Conservation (phyloP, 129 eudicot genomes). For the Artemisia tridentata region DNA sequence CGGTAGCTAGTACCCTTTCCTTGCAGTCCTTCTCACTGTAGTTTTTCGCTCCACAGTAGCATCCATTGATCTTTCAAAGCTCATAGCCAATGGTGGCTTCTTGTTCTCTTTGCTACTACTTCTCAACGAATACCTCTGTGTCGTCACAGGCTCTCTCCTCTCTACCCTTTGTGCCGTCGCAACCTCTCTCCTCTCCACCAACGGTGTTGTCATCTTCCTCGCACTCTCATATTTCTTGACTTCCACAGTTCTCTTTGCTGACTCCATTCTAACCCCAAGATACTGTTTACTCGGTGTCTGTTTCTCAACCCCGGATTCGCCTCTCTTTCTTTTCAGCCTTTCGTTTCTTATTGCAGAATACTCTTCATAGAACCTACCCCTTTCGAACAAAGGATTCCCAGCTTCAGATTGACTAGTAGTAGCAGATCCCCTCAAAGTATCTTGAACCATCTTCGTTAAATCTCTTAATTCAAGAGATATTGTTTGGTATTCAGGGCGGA, state of each 20-base stretch:
- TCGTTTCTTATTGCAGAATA: conserved; percentile 76
- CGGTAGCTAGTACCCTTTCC: conserved; percentile 27
- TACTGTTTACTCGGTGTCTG: conserved; percentile 38
- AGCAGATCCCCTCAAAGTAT: conserved; percentile 31
- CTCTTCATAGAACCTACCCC: conserved; percentile 77
- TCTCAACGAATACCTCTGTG: conserved; percentile 62
- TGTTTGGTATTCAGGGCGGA: conserved; percentile 60
- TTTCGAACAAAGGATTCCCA: conserved; percentile 54
- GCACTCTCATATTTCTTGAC: conserved; percentile 43
- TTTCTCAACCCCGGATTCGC: conserved; percentile 47
- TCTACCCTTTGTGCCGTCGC: background rate
- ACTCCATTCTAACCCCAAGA: conserved; percentile 73
- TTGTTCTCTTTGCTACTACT: conserved; percentile 64
- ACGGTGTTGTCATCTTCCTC: conserved; percentile 50
- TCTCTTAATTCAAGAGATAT: conserved; percentile 66
- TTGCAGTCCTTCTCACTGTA: conserved; percentile 44
- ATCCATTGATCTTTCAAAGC: conserved; percentile 31
- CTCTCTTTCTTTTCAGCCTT: conserved; percentile 67
- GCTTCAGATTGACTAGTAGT: conserved; percentile 10
- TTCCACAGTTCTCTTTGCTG: conserved; percentile 53
- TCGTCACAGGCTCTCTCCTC: background rate
- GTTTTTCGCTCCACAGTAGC: conserved; percentile 38
- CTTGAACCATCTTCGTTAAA: conserved; percentile 56
- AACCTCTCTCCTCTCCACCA: conserved; percentile 47
- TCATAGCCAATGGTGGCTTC: conserved; percentile 65